These are phyloP conservation scores for Colletotrichum tamarilloi DNA, from an alignment of 2,329 filamentous ascomycete species.

Conservation along the genomic window DNA sequence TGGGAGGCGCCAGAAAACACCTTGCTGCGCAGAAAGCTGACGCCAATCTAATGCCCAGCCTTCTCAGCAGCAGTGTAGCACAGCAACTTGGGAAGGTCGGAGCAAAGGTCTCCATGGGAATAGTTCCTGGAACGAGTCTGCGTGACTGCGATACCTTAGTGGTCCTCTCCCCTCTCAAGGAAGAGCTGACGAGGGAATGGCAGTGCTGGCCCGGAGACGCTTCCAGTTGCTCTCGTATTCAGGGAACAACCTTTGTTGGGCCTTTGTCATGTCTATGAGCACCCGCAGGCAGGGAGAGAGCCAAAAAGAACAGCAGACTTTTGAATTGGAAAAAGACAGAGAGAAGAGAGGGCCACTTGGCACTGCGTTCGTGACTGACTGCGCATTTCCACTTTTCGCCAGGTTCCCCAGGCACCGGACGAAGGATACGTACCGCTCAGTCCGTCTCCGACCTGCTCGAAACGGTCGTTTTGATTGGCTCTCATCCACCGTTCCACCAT, in stretches of 20 bases:
- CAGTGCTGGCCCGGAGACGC: conserved; percentile 18
- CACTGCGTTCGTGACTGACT: conserved; percentile 11
- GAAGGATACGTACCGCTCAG: conserved; percentile 18
- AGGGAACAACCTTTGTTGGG: conserved; percentile 12
- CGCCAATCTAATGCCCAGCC: not conserved
- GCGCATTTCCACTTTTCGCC: conserved; percentile 23
- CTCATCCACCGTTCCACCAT: conserved; percentile 2
- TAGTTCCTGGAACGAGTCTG: conserved; percentile 11
- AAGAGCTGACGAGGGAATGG: not conserved
- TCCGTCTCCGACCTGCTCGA: conserved; percentile 17
- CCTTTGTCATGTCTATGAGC: conserved; percentile 26
- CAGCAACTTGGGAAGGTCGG: not conserved
- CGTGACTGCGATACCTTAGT: not conserved
- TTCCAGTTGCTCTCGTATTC: conserved; percentile 17
- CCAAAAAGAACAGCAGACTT: conserved; percentile 13
- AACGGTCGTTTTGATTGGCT: conserved; percentile 25
- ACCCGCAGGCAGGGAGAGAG: not conserved
- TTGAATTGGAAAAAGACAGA: conserved; percentile 3
- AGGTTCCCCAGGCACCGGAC: conserved; percentile 30
- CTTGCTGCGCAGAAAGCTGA: not conserved
- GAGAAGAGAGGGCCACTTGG: not conserved
- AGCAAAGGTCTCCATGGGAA: conserved; percentile 21
- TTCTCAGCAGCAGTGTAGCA: not conserved
- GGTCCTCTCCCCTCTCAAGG: not conserved
- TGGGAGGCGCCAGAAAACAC: not conserved